phyloP scores from a whole-genome alignment of 441 rosid species.

The Rhodomyrtus psidioides region DNA sequence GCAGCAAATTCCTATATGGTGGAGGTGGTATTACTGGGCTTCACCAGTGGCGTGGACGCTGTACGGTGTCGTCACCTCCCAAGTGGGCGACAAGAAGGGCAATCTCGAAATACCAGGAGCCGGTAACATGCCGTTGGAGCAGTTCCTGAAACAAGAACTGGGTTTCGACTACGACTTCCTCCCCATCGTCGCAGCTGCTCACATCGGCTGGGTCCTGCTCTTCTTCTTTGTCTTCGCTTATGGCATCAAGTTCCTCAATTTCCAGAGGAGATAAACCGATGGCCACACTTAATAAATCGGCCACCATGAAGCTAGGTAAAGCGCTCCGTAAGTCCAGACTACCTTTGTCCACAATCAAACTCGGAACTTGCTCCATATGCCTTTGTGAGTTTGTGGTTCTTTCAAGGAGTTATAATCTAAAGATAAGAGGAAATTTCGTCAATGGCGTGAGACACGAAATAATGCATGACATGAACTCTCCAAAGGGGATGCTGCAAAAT shows the following conservation, averaged over 20 bases:
- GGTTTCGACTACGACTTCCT: constrained; percentile 16
- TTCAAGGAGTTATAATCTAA: too few relatives aligned
- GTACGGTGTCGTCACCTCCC: constrained; percentile 11
- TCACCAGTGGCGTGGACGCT: constrained; percentile 16
- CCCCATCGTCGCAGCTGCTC: constrained; percentile 4
- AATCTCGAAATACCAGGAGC: background rate
- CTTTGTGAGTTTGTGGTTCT: too few relatives aligned
- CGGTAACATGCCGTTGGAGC: background rate
- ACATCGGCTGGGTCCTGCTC: constrained; percentile 12
- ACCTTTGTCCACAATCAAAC: too few relatives aligned
- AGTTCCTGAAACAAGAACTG: constrained; percentile 4
- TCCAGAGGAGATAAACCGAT: constrained; percentile 7
- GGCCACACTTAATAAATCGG: background rate
- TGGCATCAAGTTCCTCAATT: constrained; percentile 15
- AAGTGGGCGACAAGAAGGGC: constrained; percentile 7
- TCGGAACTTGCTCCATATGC: too few relatives aligned
- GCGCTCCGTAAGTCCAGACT: too few relatives aligned
- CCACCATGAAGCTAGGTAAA: too few relatives aligned
- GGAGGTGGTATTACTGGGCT: constrained; percentile 8
- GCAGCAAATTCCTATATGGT: constrained; percentile 4
- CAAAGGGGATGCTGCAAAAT: too few relatives aligned
- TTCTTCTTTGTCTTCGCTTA: constrained; percentile 16
- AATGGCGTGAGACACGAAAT: too few relatives aligned
- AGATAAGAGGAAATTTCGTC: too few relatives aligned
- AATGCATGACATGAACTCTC: too few relatives aligned